These are phyloP conservation scores for Trametes hirsuta DNA, from an alignment of 1,284 basidiomycete genomes.

Conservation along the genomic window DNA sequence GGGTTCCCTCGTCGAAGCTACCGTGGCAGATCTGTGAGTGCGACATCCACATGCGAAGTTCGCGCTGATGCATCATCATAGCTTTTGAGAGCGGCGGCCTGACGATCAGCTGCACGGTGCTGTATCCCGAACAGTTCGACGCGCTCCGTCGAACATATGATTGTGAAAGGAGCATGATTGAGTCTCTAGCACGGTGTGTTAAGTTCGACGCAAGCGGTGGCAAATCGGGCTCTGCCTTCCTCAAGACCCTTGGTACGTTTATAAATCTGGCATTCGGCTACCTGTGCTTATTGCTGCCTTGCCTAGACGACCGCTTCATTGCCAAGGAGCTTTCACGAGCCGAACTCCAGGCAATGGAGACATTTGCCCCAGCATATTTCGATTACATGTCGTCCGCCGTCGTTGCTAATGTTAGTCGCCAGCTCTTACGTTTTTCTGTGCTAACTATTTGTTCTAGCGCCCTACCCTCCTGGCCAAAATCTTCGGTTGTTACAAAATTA, in stretches of 20 bases:
- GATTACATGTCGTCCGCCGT: conserved; percentile 94
- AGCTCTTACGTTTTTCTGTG: background rate
- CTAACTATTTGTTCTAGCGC: conserved; percentile 54
- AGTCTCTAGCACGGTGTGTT: conserved; percentile 91
- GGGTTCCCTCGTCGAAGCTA: conserved; percentile 75
- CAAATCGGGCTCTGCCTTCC: conserved; percentile 95
- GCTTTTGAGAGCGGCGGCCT: conserved; percentile 91
- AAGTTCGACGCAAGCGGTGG: conserved; percentile 97
- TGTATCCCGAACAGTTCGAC: conserved; percentile 98
- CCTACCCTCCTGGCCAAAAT: conserved; percentile 96
- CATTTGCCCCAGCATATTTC: conserved; percentile 97
- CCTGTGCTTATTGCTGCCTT: conserved; percentile 3
- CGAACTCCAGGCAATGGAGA: conserved; percentile 95
- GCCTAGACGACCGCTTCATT: conserved; percentile 93
- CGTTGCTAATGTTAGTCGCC: conserved; percentile 65
- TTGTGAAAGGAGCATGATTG: conserved; percentile 92
- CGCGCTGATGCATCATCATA: conserved; percentile 36
- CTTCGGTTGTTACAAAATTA: conserved; percentile 97
- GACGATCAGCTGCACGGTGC: conserved; percentile 93
- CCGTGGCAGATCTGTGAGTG: conserved; percentile 79
- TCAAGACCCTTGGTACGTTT: conserved; percentile 86
- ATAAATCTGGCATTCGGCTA: background rate
- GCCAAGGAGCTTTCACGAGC: conserved; percentile 94
- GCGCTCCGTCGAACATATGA: conserved; percentile 91
- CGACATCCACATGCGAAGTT: background rate